These are phyloP conservation scores for Sporothrix pseudoabietina DNA, from an alignment of 2,329 filamentous ascomycete genomes.

Conservation along the genomic window DNA sequence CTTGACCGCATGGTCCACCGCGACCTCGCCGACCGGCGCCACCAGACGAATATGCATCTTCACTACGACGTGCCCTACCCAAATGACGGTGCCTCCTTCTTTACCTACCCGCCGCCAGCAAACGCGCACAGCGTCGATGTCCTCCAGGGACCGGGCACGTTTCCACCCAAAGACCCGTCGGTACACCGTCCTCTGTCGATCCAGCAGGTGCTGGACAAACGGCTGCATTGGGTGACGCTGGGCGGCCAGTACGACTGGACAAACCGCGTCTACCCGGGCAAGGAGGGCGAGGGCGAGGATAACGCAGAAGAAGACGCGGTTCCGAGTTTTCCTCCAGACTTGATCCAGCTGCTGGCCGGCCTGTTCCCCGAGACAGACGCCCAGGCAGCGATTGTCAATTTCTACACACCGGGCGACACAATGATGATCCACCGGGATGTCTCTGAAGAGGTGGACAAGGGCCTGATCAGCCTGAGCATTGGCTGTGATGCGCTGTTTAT, in stretches of 20 bases:
- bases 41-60: constrained; percentile 76
- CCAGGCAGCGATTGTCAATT: constrained; percentile 90
- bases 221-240: constrained; percentile 89
- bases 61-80: constrained; percentile 44
- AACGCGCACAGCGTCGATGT: constrained; percentile 54
- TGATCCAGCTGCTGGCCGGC: constrained; percentile 65
- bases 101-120: constrained; percentile 50
- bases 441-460: constrained; percentile 77
- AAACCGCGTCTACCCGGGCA: constrained; percentile 71
- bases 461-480: constrained; percentile 81
- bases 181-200: constrained; percentile 76
- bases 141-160: constrained; percentile 55
- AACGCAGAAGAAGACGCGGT: constrained; percentile 39
- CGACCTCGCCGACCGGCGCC: constrained; percentile 68
- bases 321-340: constrained; percentile 68
- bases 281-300: constrained; percentile 44
- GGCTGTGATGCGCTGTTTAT: constrained; percentile 91
- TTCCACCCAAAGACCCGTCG: constrained; percentile 67
- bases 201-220: constrained; percentile 71
- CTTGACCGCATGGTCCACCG: constrained; percentile 68
- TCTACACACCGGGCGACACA: constrained; percentile 88
- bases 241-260: constrained; percentile 98
- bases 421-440: constrained; percentile 93
- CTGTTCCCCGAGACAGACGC: constrained; percentile 77
- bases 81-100: constrained; percentile 51